Evolutionary conservation across 2,329 filamentous ascomycete species (phyloP).

Genomic region (Pseudopithomyces chartarum): DNA sequence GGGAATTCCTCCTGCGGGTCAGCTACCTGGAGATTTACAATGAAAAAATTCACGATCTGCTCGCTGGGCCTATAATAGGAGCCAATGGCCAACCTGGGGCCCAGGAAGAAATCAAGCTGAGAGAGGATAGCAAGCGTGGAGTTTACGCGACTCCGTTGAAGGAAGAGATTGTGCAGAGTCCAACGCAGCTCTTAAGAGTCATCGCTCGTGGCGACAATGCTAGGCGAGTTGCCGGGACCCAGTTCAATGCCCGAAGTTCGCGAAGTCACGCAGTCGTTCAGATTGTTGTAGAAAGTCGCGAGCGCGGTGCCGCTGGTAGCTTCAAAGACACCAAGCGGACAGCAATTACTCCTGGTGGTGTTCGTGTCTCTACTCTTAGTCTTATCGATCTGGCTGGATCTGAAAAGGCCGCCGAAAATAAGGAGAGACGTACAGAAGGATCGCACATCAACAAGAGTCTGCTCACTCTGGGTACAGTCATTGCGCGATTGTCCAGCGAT

Average conservation of each 20-base stretch:
- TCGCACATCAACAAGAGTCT: slow-evolving; percentile 99
- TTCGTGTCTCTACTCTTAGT: slow-evolving; percentile 92
- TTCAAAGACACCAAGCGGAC: slow-evolving; percentile 49
- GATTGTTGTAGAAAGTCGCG: slow-evolving; percentile 96
- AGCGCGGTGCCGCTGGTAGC: slow-evolving; percentile 62
- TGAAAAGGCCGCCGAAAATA: slow-evolving; percentile 92
- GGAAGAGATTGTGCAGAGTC: slow-evolving; percentile 98
- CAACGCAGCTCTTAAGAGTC: slow-evolving; percentile 90
- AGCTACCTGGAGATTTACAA: slow-evolving; percentile 99
- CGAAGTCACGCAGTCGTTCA: slow-evolving; percentile 98
- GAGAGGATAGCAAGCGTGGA: slow-evolving; percentile 93
- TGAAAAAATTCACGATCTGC: slow-evolving; percentile 91
- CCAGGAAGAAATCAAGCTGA: slow-evolving; percentile 94
- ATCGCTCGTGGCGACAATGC: slow-evolving; percentile 94
- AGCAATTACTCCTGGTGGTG: slow-evolving; percentile 72
- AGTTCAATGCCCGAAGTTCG: slow-evolving; percentile 95
- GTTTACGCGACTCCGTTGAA: slow-evolving; percentile 96
- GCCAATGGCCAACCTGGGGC: slow-evolving; percentile 52
- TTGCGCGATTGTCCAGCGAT: slow-evolving; percentile 85
- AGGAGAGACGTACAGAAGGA: slow-evolving; percentile 90
- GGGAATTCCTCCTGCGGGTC: slow-evolving; percentile 92
- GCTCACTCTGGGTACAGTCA: slow-evolving; percentile 92
- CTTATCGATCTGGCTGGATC: slow-evolving; percentile 96
- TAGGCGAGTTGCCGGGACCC: slow-evolving; percentile 87
- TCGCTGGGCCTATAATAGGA: slow-evolving; percentile 72